Conservation (phyloP, 1,284 basidiomycete genomes). For the Cutaneotrichosporon cutaneum region DNA sequence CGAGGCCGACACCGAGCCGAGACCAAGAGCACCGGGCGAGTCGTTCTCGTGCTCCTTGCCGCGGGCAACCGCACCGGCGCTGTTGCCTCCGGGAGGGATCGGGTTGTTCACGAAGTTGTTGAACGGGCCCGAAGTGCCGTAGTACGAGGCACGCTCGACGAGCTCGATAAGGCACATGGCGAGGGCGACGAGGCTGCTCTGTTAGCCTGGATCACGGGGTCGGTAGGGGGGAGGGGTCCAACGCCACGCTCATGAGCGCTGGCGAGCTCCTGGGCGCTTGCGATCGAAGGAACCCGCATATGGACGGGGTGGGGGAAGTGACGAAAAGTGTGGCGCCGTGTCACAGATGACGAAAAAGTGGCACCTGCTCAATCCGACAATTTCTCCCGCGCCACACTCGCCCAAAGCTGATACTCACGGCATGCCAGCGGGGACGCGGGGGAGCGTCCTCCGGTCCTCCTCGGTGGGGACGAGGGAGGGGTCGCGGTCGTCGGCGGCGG, state of each 20-base stretch:
- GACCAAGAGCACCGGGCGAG: constrained; percentile 60
- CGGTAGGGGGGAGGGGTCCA: too few relatives aligned
- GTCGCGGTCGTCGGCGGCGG: constrained; percentile 12
- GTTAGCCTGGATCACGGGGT: background rate
- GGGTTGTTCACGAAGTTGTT: constrained; percentile 44
- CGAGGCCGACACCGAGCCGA: constrained; percentile 35
- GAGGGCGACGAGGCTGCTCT: constrained; percentile 10
- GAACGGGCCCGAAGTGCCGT: constrained; percentile 23
- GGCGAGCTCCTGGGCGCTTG: too few relatives aligned
- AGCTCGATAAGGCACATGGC: constrained; percentile 51
- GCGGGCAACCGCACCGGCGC: constrained; percentile 67
- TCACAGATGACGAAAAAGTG: too few relatives aligned
- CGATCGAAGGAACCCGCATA: too few relatives aligned
- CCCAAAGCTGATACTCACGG: constrained; percentile 8
- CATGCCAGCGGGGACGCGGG: constrained; percentile 16
- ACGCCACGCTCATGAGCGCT: too few relatives aligned
- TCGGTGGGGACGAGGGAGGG: constrained; percentile 18
- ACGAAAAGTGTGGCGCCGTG: too few relatives aligned
- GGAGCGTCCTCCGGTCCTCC: constrained; percentile 19
- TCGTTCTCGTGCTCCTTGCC: constrained; percentile 60
- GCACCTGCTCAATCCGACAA: too few relatives aligned
- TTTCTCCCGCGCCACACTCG: too few relatives aligned
- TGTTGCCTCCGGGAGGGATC: constrained; percentile 63
- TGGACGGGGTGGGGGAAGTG: too few relatives aligned
- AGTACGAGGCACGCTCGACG: constrained; percentile 42